Evolutionary conservation across 2,329 filamentous ascomycete species (phyloP), one percentile per base, ranked within the genome.

Genomic region (Colletotrichum theobromicola): DNA sequence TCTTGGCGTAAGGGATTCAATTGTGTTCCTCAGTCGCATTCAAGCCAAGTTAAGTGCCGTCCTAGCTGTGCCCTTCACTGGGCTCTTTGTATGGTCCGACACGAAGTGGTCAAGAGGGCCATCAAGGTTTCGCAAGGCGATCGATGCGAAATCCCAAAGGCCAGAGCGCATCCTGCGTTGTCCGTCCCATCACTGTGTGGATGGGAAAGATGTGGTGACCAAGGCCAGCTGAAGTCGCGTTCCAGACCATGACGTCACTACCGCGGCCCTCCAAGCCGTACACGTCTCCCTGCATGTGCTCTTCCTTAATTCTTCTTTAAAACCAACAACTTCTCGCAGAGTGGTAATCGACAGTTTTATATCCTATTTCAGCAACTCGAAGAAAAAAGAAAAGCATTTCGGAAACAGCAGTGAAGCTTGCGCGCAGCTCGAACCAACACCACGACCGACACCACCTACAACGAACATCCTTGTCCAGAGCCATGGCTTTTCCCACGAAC

Each of bases 401-500:
- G 34, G 34, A 35, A 26, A 63, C 21, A 60, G 5, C 42, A 8
- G 32, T n/a, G 26, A 65, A 30, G 26, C 2, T 28, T 26, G 62
- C 42, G 30, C 15, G 42, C 62, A 46, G n/a, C 62, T 50, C 18
- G 10, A 32, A 35, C n/a, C 9, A 66, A n/a, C 37, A 12, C 16
- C 28, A 32, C 6, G 12, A 58, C 1, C 64, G 57, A 24, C 0
- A 57, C 2, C 21, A 16, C 2, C 53, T 2, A 18, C 26, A 50
- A 35, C 35, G 30, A 58, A 28, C 32, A 42, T 37, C 50, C 64
- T 8, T 34, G 26, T 28, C 18, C 2, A 21, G 1, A 77, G 6
- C 10, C 60, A 78, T 78, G 77, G 68, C 75, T 16, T 71, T 74
- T 70, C 53, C 77, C 34, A 62, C 72, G 13, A 72, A 67, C 46